Evolutionary conservation across 208 protist genomes (phyloP), one percentile per base, ranked within the genome.

Genomic region (Leptomonas seymouri): DNA sequence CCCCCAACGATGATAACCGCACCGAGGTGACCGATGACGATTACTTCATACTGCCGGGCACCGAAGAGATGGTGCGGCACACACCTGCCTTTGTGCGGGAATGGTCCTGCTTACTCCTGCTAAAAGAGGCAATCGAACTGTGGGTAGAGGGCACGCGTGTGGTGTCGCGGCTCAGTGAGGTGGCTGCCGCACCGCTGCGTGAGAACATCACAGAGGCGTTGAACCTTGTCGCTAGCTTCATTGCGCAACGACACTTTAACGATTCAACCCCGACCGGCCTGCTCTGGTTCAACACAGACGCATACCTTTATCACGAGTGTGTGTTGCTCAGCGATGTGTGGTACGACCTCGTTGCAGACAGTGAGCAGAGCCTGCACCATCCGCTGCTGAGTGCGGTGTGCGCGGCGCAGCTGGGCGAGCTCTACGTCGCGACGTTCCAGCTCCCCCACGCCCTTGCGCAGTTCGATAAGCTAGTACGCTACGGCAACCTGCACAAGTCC

Each of bases 251-350:
- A 1, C 81, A 79, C 71, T 91, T 92, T 51, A 89, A 94, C 63
- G 46, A 75, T 34, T 73, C 88, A 61, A 51, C 62, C 18, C 67
- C 67, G 46, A 31, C 42, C 18, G 57, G 64, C 15, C 45, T 80
- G 50, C 59, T 66, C 62, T 80, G 74, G 62, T 80, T 74, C 46
- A 62, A 74, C 66, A 91, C 86, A 41, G 85, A 82, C 4, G 67
- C 66, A 30, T 95, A 89, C 65, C 83, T 82, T 59, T 93, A 93
- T 73, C 76, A 90, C 55, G 91, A 97, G 78, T 85, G 91, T 60
- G 75, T 96, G 58, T 85, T 93, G 78, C 86, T 97, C 20, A 88
- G 71, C 34, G 87, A 90, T 58, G 67, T 96, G 14, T 97, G 89
- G 89, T 78, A 59, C 27, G 85, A 95, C 53, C 76, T 97, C 50